Conservation (phyloP, 2,329 filamentous ascomycete species). For the Pseudopyricularia javanii region DNA sequence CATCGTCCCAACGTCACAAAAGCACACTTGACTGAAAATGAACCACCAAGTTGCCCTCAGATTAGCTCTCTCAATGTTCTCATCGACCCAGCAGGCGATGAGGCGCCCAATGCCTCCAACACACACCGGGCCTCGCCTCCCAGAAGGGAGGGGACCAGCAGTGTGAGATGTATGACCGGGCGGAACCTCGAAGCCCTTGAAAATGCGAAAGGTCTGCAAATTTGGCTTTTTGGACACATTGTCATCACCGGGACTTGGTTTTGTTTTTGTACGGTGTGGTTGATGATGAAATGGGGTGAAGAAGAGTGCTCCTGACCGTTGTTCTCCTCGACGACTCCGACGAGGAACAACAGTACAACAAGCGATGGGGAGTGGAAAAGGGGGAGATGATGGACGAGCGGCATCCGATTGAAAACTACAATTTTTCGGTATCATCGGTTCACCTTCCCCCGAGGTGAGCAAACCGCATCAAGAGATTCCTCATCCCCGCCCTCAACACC, state of each 20-base stretch:
- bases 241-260: slow-evolving; percentile 21
- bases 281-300: not conserved
- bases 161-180: not conserved
- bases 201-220: slow-evolving; percentile 18
- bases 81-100: slow-evolving; percentile 19
- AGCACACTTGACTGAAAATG: not conserved
- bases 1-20: not conserved
- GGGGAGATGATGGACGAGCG: not conserved
- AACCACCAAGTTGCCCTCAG: slow-evolving; percentile 19
- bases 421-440: not conserved
- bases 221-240: slow-evolving; percentile 25
- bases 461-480: not conserved
- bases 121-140: slow-evolving; percentile 3
- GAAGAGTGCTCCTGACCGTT: not conserved
- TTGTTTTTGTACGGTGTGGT: slow-evolving; percentile 4
- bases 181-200: not conserved
- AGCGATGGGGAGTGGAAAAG: not conserved
- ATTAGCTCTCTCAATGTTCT: slow-evolving; percentile 29
- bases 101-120: not conserved
- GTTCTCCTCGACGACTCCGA: not conserved
- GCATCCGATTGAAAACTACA: slow-evolving; percentile 5
- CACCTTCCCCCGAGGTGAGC: not conserved
- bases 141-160: slow-evolving; percentile 5
- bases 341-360: not conserved
- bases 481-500: not conserved